Conservation (phyloP, 2,329 filamentous ascomycete species). For the Rhynchosporium secalis region DNA sequence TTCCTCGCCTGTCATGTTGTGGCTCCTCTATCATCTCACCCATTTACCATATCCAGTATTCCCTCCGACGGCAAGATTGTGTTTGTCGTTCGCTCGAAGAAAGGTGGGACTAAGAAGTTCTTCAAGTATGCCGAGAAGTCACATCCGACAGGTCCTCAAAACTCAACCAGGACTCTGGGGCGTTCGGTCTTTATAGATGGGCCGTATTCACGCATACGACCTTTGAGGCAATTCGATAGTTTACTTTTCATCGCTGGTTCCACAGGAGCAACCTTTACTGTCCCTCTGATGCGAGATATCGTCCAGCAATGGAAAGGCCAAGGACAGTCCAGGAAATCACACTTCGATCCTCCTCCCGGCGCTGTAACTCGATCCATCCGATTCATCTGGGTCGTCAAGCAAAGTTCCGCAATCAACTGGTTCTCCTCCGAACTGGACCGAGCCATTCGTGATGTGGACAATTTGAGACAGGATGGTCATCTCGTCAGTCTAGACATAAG, state of each 20-base stretch:
- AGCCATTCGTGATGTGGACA: constrained; percentile 46
- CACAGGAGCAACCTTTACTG: constrained; percentile 75
- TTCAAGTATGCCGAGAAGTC: constrained; percentile 51
- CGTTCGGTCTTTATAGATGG: constrained; percentile 52
- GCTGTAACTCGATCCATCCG: constrained; percentile 50
- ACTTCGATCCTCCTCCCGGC: constrained; percentile 28
- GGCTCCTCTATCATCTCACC: constrained; percentile 60
- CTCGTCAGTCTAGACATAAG: constrained; percentile 38
- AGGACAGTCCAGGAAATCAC: not conserved
- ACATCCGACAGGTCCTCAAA: constrained; percentile 23
- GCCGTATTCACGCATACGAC: constrained; percentile 52
- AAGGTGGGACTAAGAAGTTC: constrained; percentile 52
- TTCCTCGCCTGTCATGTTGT: constrained; percentile 59
- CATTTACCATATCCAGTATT: constrained; percentile 62
- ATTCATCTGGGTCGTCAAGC: constrained; percentile 61
- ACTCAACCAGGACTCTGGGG: constrained; percentile 32
- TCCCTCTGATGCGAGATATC: constrained; percentile 82
- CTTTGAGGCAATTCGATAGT: constrained; percentile 60
- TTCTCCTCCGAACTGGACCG: constrained; percentile 51
- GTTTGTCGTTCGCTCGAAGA: constrained; percentile 55
- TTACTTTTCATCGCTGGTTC: constrained; percentile 60
- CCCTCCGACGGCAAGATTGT: constrained; percentile 56
- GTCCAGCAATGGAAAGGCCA: constrained; percentile 37
- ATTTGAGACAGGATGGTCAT: constrained; percentile 40
- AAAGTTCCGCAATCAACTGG: constrained; percentile 52